Evolutionary conservation across 257 asterid species (phyloP).

Genomic region (Solanum virginianum): DNA sequence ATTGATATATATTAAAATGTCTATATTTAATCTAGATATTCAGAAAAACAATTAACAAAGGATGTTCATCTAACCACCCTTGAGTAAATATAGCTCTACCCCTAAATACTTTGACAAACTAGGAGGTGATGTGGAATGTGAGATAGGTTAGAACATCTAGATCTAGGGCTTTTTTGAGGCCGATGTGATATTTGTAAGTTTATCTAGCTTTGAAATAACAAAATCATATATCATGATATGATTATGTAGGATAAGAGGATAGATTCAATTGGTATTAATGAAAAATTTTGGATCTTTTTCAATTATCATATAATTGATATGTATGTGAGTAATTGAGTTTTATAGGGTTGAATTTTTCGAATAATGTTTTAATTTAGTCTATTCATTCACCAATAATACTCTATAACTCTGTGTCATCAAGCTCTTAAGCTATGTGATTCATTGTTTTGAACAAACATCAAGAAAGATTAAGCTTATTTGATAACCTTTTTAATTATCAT

Average conservation of each 20-base stretch:
- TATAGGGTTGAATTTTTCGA: accelerated
- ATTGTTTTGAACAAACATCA: too few relatives aligned
- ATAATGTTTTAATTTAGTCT: not conserved
- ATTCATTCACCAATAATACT: not conserved
- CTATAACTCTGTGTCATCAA: not conserved
- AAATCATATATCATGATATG: too few relatives aligned
- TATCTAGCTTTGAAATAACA: too few relatives aligned
- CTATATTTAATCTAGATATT: too few relatives aligned
- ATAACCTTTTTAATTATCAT: not conserved
- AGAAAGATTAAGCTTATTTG: not conserved
- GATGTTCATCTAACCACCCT: too few relatives aligned
- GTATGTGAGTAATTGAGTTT: not conserved
- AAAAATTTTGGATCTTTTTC: too few relatives aligned
- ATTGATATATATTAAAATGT: too few relatives aligned
- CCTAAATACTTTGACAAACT: not conserved
- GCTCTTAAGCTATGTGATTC: not conserved
- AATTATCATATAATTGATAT: accelerated
- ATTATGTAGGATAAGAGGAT: not conserved
- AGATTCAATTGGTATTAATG: not conserved
- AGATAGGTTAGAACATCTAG: not conserved
- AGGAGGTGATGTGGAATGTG: not conserved
- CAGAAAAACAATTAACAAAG: too few relatives aligned
- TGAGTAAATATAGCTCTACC: too few relatives aligned
- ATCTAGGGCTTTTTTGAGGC: too few relatives aligned
- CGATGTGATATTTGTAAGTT: too few relatives aligned